Evolutionary conservation across 2,329 filamentous ascomycete genomes (phyloP), one percentile per base, ranked within the genome.

Genomic region (Xylaria sp.): DNA sequence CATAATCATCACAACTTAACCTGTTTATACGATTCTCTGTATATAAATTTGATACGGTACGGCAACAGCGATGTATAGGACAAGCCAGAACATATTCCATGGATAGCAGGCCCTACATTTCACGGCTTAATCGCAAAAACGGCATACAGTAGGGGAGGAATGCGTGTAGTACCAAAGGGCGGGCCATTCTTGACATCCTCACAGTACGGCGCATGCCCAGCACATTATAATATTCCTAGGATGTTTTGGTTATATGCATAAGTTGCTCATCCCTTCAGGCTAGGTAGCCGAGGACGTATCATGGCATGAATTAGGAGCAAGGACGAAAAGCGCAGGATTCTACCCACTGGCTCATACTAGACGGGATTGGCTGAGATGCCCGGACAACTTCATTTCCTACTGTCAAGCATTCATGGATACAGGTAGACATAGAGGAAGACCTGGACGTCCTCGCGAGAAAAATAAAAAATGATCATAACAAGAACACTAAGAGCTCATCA

Each of bases 371-470:
- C 27, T 14, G 21, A 19, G 4, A 55, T 48, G 21, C 24, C 32
- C 24, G 27, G 45, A 47, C 14, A 59, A 58, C 11, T n/a, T 24
- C n/a, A 21, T 47, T 34, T 57, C n/a, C 14, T 47, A 24, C 21
- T 27, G 48, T 51, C 27, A 53, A 30, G 60, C 60, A 50, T 19
- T 39, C 21, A 27, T 17, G 32, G 14, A 65, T 61, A 34, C 14
- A 59, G 19, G 39, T 67, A 48, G 54, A 56, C 3, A 55, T 39
- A 55, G 24, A 56, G n/a, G 48, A 55, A 24, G 27, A 21, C 56
- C 17, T 53, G 19, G 1, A 32, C 17, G 30, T 24, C 6, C 8
- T 50, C n/a, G 19, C n/a, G 21, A 14, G 45, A 50, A 3, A 39
- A 60, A 51, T 19, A 24, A 39, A 42, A 24, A 32, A 27, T 27